These are phyloP conservation scores for Thymus quinquecostatus DNA, from an alignment of 257 asterid genomes.

Conservation along the genomic window DNA sequence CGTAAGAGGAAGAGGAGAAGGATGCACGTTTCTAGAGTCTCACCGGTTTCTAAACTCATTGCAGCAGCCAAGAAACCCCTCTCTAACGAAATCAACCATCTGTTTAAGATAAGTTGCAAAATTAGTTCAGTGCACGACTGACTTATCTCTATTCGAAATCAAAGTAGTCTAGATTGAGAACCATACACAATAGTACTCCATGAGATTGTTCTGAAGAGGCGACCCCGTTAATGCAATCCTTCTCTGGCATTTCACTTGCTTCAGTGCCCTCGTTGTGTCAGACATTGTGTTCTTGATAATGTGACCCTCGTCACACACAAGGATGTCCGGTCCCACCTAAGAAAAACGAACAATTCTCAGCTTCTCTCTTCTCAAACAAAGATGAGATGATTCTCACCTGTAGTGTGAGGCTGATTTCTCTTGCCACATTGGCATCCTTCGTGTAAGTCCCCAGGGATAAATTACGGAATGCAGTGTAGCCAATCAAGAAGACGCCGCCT, in stretches of 20 bases:
- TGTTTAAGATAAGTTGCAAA: slow-evolving; percentile 33
- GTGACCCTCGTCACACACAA: slow-evolving; percentile 94
- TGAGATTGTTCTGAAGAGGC: slow-evolving; percentile 94
- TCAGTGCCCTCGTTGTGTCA: slow-evolving; percentile 75
- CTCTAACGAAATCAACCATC: slow-evolving; percentile 96
- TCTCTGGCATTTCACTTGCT: slow-evolving; percentile 84
- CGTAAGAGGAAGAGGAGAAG: slow-evolving; percentile 1
- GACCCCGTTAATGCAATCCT: slow-evolving; percentile 91
- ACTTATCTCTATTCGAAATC: not conserved
- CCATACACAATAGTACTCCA: slow-evolving; percentile 93
- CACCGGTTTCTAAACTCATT: slow-evolving; percentile 91
- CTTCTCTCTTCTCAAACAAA: not conserved
- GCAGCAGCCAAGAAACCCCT: slow-evolving; percentile 93
- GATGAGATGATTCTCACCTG: slow-evolving; percentile 49
- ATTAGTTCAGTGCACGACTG: slow-evolving; percentile 14
- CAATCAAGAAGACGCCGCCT: slow-evolving; percentile 84
- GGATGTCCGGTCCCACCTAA: slow-evolving; percentile 92
- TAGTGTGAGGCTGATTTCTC: slow-evolving; percentile 58
- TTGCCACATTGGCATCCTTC: slow-evolving; percentile 73
- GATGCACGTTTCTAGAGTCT: slow-evolving; percentile 23
- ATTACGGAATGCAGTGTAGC: slow-evolving; percentile 79
- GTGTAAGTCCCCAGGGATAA: slow-evolving; percentile 69
- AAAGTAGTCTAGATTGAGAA: slow-evolving; percentile 10
- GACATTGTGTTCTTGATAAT: slow-evolving; percentile 80
- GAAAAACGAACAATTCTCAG: not conserved